Evolutionary conservation across 140 eudicot genomes (phyloP), one percentile per base, ranked within the genome.

Genomic region (Oenanthe javanica): DNA sequence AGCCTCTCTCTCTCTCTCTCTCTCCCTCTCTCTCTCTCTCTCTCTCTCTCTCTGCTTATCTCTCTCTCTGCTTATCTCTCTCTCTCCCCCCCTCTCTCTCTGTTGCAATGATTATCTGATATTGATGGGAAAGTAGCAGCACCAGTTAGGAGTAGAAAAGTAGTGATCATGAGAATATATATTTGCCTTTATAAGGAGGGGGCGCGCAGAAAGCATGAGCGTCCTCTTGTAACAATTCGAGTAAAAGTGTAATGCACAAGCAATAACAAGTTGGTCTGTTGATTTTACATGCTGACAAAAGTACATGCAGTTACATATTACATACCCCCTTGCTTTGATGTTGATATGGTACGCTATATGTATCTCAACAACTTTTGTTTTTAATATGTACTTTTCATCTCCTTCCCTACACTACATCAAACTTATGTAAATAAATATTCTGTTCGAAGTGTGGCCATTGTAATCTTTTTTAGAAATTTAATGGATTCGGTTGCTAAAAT

Each of bases 201-300:
- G 0, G 8, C 14, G 61, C 61, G 61, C 50, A 54, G 78, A 75
- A 75, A 27, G 78, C 78, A 54, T 75, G 78, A 75, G 21, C 63
- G 54, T 75, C 61, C 77, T 19, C 49, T 15, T 21, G 0, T 36
- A 6, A 36, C 52, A 42, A 14, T 6, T 13, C 0, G 2, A 9
- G 52, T 2, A 59, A n/a, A 0, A n/a, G 69, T 59, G 69, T 59
- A n/a, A 59, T n/a, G n/a, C n/a, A n/a, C n/a, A n/a, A n/a, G n/a
- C n/a, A n/a, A n/a, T n/a, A n/a, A n/a, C n/a, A 59, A 59, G 31
- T 8, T 21, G 66, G 19, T 6, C 13, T 57, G 66, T 21, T 57
- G 46, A 67, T 11, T 67, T 67, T 0, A 31, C 40, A 12, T 67
- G 36, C n/a, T 71, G 43, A 43, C 19, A 25, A 36, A 67, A 27